Conservation (phyloP, 1,284 basidiomycete genomes). For the Wallemia ichthyophaga region DNA sequence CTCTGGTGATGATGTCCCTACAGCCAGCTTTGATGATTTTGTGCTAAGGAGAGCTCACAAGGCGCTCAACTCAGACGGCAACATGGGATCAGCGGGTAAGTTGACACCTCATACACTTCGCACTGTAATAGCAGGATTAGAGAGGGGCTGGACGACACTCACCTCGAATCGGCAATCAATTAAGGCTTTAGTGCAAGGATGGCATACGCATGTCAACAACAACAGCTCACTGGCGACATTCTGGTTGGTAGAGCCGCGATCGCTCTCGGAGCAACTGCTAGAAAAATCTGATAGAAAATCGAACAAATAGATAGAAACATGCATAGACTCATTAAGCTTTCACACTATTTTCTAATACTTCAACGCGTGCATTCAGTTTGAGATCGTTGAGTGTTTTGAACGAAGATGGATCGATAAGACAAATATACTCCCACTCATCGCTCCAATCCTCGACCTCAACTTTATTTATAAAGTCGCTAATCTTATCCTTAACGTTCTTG, state of each 20-base stretch:
- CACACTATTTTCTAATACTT: neutral
- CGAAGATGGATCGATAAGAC: slow-evolving; percentile 73
- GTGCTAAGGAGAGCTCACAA: neutral
- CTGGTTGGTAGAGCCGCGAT: neutral
- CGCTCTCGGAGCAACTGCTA: neutral
- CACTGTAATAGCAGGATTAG: neutral
- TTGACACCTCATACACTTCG: neutral
- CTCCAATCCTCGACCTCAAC: slow-evolving; percentile 56
- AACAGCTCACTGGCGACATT: neutral
- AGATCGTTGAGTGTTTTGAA: slow-evolving; percentile 72
- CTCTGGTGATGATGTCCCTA: neutral
- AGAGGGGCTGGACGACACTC: neutral
- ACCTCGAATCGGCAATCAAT: neutral
- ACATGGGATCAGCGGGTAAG: neutral
- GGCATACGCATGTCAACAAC: neutral
- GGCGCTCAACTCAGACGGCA: neutral
- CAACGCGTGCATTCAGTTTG: neutral
- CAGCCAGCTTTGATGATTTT: neutral
- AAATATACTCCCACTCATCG: slow-evolving; percentile 70
- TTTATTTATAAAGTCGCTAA: slow-evolving; percentile 42
- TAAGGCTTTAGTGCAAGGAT: neutral
- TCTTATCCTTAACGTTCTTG: slow-evolving; percentile 36
- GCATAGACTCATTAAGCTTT: neutral
- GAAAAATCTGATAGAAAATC: neutral
- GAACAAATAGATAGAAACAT: neutral